Evolutionary conservation across 2,329 filamentous ascomycete genomes (phyloP).

Genomic region (Fusarium veterinarium): DNA sequence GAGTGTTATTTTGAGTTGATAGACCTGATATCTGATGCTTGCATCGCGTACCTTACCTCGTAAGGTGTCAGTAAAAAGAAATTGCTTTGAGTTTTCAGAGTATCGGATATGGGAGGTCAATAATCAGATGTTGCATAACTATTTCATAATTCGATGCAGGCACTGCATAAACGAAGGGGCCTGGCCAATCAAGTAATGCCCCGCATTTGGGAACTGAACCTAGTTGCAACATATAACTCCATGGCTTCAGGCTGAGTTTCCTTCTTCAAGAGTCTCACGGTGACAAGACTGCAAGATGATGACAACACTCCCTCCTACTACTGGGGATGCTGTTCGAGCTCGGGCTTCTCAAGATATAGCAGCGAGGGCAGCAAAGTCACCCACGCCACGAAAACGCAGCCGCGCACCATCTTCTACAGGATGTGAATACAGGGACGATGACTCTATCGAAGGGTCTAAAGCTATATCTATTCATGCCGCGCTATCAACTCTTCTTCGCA

Average conservation of each 20-base stretch:
- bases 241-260: not conserved
- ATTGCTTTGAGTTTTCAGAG: no score
- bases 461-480: not conserved
- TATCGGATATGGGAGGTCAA: no score
- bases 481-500: not conserved
- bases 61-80: no score
- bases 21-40: no score
- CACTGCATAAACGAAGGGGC: no score
- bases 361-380: not conserved
- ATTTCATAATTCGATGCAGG: not conserved
- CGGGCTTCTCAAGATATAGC: not conserved
- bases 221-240: not conserved
- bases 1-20: no score
- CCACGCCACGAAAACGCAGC: not conserved
- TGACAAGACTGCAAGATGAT: not conserved
- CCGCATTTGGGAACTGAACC: not conserved
- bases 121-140: no score
- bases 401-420: not conserved
- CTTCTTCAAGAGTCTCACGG: rapidly evolving
- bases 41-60: no score
- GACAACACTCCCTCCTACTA: rapidly evolving
- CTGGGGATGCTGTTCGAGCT: not conserved
- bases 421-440: not conserved
- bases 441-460: not conserved
- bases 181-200: not conserved